These are phyloP conservation scores for Erodium chrysanthum DNA, from an alignment of 441 rosid species.

Conservation along the genomic window DNA sequence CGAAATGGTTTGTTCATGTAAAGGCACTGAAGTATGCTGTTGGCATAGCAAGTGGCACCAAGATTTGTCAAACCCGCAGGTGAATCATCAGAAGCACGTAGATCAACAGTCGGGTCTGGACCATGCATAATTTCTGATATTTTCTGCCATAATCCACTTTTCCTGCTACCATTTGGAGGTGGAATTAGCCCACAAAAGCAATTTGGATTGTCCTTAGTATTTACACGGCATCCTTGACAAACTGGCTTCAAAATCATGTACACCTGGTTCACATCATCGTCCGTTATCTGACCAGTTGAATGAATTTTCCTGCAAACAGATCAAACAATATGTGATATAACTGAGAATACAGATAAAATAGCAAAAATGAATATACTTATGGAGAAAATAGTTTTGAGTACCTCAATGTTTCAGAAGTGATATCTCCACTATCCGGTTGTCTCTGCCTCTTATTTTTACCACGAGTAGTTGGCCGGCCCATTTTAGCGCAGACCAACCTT, in stretches of 20 bases:
- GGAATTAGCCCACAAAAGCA: slow-evolving; percentile 87
- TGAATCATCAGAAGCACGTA: slow-evolving; percentile 53
- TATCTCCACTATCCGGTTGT: slow-evolving; percentile 38
- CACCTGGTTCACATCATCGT: slow-evolving; percentile 54
- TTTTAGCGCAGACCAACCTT: slow-evolving; percentile 28
- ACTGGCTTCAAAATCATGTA: slow-evolving; percentile 65
- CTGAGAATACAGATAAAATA: slow-evolving; percentile 1
- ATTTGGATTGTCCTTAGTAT: slow-evolving; percentile 85
- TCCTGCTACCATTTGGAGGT: slow-evolving; percentile 70
- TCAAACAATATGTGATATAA: slow-evolving; percentile 14
- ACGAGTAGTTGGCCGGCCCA: slow-evolving; percentile 80
- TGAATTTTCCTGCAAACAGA: slow-evolving; percentile 58
- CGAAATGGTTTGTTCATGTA: slow-evolving; percentile 80
- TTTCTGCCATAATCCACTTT: slow-evolving; percentile 90
- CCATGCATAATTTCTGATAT: slow-evolving; percentile 64
- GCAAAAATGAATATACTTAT: neutral
- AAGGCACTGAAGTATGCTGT: slow-evolving; percentile 87
- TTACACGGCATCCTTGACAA: slow-evolving; percentile 92
- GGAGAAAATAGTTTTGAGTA: slow-evolving; percentile 18
- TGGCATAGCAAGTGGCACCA: slow-evolving; percentile 97
- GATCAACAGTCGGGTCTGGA: slow-evolving; percentile 55
- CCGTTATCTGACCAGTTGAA: slow-evolving; percentile 47
- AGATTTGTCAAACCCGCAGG: slow-evolving; percentile 91
- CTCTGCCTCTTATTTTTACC: slow-evolving; percentile 69
- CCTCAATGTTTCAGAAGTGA: slow-evolving; percentile 65